These are phyloP conservation scores for Cadophora sp. DNA, from an alignment of 2,329 filamentous ascomycete species.

Conservation along the genomic window DNA sequence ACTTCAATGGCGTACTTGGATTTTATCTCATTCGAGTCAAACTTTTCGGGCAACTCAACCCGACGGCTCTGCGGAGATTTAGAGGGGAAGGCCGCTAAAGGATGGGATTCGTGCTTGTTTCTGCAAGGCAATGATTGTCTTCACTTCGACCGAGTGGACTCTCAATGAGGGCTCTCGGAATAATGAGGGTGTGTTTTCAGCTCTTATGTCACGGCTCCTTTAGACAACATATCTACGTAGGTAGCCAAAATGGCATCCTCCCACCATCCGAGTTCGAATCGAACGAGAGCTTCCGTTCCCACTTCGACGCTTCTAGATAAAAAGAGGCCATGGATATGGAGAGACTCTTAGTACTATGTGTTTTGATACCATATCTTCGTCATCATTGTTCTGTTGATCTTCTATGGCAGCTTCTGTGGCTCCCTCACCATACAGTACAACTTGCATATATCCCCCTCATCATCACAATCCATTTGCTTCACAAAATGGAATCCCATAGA, in stretches of 20 bases:
- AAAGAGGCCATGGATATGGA: neutral
- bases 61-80: conserved; percentile 25
- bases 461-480: conserved; percentile 71
- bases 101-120: neutral
- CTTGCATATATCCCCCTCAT: conserved; percentile 62
- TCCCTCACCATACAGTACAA: conserved; percentile 58
- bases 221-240: neutral
- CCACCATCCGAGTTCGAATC: neutral
- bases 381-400: conserved; percentile 4
- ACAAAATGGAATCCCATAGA: conserved; percentile 71
- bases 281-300: neutral
- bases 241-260: neutral
- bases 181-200: neutral
- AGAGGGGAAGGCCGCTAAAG: neutral
- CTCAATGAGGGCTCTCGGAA: neutral
- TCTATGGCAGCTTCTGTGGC: conserved; percentile 38
- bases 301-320: neutral
- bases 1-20: neutral
- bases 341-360: too few relatives aligned
- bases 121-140: neutral
- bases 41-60: neutral
- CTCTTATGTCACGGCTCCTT: too few relatives aligned
- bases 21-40: conserved; percentile 4
- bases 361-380: too few relatives aligned
- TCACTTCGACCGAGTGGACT: conserved; percentile 17